Conservation (phyloP, 306 rosid species). For the Fagus sylvatica region DNA sequence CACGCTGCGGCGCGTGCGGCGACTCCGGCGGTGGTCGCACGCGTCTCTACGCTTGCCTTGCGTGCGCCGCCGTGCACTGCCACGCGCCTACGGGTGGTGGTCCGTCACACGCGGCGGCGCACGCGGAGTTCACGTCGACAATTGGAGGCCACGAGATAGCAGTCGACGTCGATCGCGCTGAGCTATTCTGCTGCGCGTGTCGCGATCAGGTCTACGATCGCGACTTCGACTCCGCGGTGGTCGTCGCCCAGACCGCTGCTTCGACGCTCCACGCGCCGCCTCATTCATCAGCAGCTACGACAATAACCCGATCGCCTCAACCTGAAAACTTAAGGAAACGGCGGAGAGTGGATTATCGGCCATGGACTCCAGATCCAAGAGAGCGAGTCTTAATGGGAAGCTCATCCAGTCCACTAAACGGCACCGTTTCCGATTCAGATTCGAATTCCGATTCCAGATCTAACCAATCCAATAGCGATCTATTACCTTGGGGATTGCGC, state of each 20-base stretch:
- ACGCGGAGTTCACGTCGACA: conserved; percentile 55
- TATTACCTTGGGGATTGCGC: conserved; percentile 79
- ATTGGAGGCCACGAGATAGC: conserved; percentile 84
- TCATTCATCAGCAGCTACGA: neutral
- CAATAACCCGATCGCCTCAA: conserved; percentile 30
- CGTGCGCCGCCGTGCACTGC: conserved; percentile 76
- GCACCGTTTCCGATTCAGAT: conserved; percentile 10
- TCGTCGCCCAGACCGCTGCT: conserved; percentile 66
- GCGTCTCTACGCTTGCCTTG: conserved; percentile 68
- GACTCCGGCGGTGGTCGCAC: conserved; percentile 35
- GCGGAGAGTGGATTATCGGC: conserved; percentile 75
- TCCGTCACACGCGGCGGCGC: conserved; percentile 73
- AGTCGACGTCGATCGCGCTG: conserved; percentile 89
- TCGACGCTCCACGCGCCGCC: conserved; percentile 45
- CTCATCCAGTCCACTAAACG: conserved; percentile 46
- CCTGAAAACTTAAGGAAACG: conserved; percentile 88
- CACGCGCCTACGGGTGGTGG: conserved; percentile 35
- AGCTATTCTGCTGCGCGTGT: conserved; percentile 91
- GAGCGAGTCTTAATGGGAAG: conserved; percentile 54
- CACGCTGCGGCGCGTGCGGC: conserved; percentile 64
- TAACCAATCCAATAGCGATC: conserved; percentile 4
- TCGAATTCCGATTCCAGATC: neutral
- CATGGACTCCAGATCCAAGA: conserved; percentile 71
- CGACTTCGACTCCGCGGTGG: conserved; percentile 86
- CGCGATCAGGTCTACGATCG: conserved; percentile 89